Evolutionary conservation across 495 filamentous ascomycete genomes (phyloP).

Genomic region (Xylaria intraflava): DNA sequence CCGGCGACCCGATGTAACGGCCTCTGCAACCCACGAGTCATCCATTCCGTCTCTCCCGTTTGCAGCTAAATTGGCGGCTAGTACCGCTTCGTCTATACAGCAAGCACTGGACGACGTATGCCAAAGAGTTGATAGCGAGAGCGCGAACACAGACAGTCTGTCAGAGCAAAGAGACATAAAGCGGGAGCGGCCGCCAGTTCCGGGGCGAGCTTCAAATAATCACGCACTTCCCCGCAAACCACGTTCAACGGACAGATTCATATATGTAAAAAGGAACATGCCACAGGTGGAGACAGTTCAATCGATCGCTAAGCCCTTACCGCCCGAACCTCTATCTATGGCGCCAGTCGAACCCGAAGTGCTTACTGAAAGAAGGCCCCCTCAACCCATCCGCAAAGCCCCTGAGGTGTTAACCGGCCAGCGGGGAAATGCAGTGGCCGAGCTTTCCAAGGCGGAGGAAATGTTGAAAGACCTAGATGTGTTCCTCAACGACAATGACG

Average conservation of each 20-base stretch:
- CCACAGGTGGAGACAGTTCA: constrained; percentile 6
- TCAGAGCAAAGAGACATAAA: constrained; percentile 10
- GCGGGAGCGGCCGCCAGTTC: neutral
- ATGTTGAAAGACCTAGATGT: constrained; percentile 19
- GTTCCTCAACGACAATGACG: constrained; percentile 24
- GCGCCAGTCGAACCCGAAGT: neutral
- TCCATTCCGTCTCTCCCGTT: constrained; percentile 24
- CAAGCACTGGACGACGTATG: constrained; percentile 33
- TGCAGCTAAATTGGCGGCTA: constrained; percentile 25
- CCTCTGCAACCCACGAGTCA: constrained; percentile 16
- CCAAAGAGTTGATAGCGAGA: constrained; percentile 28
- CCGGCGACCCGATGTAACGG: neutral
- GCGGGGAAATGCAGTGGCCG: constrained; percentile 15
- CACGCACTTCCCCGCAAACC: constrained; percentile 11
- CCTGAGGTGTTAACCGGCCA: neutral
- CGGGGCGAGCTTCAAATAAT: neutral
- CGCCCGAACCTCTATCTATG: neutral
- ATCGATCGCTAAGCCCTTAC: constrained; percentile 11
- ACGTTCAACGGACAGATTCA: constrained; percentile 12
- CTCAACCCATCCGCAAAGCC: constrained; percentile 7
- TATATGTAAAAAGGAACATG: constrained; percentile 20
- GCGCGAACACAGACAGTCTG: constrained; percentile 10
- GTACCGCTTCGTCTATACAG: constrained; percentile 30
- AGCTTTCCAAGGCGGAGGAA: constrained; percentile 11
- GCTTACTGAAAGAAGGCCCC: neutral